A percentile compares a stretch with the other conserved stretches of the same genome.
Conservation (phyloP, 2,329 filamentous ascomycete genomes). For the Clarireedia monteithiana region DNA sequence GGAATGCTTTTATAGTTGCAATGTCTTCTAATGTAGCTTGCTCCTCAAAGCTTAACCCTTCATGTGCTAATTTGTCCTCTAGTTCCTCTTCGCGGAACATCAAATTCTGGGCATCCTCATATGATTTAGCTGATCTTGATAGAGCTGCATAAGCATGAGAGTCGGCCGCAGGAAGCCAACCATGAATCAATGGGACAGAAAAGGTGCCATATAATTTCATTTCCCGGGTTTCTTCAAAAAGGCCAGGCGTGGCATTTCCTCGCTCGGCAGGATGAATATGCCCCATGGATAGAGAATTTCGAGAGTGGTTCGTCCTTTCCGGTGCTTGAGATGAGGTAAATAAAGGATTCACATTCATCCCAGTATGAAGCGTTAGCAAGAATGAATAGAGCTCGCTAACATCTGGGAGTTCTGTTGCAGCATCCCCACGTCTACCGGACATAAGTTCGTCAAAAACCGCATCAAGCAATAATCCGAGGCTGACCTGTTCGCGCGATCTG, state of each 20-base stretch:
- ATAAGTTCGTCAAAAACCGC: slow-evolving; percentile 91
- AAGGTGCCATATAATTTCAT: slow-evolving; percentile 91
- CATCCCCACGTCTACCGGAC: slow-evolving; percentile 59
- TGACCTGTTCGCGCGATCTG: slow-evolving; percentile 76
- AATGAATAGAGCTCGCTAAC: slow-evolving; percentile 84
- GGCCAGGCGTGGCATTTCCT: slow-evolving; percentile 51
- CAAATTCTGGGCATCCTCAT: slow-evolving; percentile 86
- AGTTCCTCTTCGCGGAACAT: slow-evolving; percentile 85
- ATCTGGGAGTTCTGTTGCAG: slow-evolving; percentile 63
- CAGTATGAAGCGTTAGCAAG: slow-evolving; percentile 80
- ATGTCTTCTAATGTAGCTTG: slow-evolving; percentile 79
- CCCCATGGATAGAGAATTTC: slow-evolving; percentile 41
- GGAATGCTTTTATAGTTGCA: slow-evolving; percentile 72
- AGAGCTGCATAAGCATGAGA: slow-evolving; percentile 65
- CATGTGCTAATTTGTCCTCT: slow-evolving; percentile 62
- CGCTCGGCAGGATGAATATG: slow-evolving; percentile 44
- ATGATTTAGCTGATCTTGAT: slow-evolving; percentile 67
- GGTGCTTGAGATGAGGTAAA: slow-evolving; percentile 56
- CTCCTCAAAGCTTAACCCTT: slow-evolving; percentile 61
- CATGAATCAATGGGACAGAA: slow-evolving; percentile 80
- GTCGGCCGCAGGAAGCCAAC: slow-evolving; percentile 70
- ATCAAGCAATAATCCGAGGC: slow-evolving; percentile 75
- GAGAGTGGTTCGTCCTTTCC: slow-evolving; percentile 26
- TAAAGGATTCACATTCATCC: slow-evolving; percentile 95
- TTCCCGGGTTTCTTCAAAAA: slow-evolving; percentile 79